Conservation (phyloP, 2,329 filamentous ascomycete species). For the Xylaria sp. region DNA sequence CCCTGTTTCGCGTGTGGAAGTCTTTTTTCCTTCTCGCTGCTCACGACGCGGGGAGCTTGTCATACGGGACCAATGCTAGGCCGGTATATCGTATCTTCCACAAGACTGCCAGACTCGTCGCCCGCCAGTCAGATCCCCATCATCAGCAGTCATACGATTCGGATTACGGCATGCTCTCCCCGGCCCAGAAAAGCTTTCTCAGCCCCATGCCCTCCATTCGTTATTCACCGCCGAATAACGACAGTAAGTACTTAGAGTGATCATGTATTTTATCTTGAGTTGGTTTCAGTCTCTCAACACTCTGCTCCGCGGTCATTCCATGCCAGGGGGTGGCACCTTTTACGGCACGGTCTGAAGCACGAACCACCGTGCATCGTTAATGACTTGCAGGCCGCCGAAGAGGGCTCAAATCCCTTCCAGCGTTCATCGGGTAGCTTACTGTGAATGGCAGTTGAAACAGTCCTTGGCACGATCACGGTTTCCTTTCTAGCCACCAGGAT, state of each 20-base stretch:
- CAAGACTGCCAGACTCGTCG: not conserved
- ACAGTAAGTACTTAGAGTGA: too few relatives aligned
- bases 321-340: constrained; percentile 2
- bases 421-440: constrained; percentile 19
- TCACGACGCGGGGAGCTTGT: not conserved
- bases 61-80: not conserved
- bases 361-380: constrained; percentile 8
- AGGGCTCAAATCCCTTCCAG: constrained; percentile 8
- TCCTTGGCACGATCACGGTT: constrained; percentile 14
- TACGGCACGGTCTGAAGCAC: constrained; percentile 1
- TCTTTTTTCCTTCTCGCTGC: not conserved
- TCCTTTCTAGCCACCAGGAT: constrained; percentile 17
- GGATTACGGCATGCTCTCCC: constrained; percentile 17
- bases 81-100: not conserved
- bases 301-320: constrained; percentile 1
- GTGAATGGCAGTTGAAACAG: constrained; percentile 25
- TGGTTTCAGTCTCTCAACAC: not conserved
- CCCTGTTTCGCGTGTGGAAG: constrained; percentile 14
- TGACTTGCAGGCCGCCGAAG: constrained; percentile 16
- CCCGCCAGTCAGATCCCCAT: constrained; percentile 2
- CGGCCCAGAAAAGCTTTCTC: not conserved
- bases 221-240: not conserved
- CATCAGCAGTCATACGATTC: constrained; percentile 19
- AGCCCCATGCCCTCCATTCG: constrained; percentile 10
- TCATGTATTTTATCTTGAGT: not conserved